Percentiles rank a stretch among this genome's conserved stretches.
Conservation (phyloP, 2,329 filamentous ascomycete genomes). For the Cercospora canescens region DNA sequence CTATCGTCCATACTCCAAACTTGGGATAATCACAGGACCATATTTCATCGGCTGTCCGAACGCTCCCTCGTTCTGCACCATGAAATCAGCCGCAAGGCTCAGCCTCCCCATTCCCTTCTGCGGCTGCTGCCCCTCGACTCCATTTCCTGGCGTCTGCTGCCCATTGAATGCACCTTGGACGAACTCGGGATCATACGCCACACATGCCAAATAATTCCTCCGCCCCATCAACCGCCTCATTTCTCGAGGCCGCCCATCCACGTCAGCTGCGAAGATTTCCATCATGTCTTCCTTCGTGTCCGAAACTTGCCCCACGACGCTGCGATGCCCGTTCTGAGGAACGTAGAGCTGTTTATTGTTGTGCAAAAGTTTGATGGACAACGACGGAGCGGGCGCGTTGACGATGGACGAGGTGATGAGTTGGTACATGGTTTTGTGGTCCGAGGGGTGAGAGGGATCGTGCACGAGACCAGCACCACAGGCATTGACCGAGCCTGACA, state of each 20-base stretch:
- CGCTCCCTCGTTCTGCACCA: slow-evolving; percentile 87
- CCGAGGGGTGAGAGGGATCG: slow-evolving; percentile 83
- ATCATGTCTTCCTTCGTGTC: slow-evolving; percentile 99
- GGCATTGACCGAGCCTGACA: slow-evolving; percentile 88
- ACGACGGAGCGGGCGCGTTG: slow-evolving; percentile 78
- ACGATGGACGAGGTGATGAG: slow-evolving; percentile 92
- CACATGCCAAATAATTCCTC: slow-evolving; percentile 87
- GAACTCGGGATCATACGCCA: slow-evolving; percentile 90
- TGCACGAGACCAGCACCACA: slow-evolving; percentile 92
- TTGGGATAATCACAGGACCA: slow-evolving; percentile 92
- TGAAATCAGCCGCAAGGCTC: slow-evolving; percentile 91
- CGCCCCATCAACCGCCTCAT: slow-evolving; percentile 90
- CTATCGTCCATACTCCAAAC: slow-evolving; percentile 52
- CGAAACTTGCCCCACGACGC: slow-evolving; percentile 58
- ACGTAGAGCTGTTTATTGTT: slow-evolving; percentile 91
- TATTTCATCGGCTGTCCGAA: slow-evolving; percentile 89
- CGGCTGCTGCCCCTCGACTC: slow-evolving; percentile 27
- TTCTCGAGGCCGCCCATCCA: slow-evolving; percentile 78
- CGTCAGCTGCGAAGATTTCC: slow-evolving; percentile 97
- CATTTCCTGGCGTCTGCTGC: slow-evolving; percentile 1
- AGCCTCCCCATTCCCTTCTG: slow-evolving; percentile 49
- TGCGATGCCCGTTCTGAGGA: slow-evolving; percentile 78
- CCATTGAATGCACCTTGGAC: slow-evolving; percentile 47
- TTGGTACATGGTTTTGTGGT: slow-evolving; percentile 99
- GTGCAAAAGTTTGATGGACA: slow-evolving; percentile 93